Conservation (phyloP, 768 basidiomycete species). For the Dioszegia aurantiaca region DNA sequence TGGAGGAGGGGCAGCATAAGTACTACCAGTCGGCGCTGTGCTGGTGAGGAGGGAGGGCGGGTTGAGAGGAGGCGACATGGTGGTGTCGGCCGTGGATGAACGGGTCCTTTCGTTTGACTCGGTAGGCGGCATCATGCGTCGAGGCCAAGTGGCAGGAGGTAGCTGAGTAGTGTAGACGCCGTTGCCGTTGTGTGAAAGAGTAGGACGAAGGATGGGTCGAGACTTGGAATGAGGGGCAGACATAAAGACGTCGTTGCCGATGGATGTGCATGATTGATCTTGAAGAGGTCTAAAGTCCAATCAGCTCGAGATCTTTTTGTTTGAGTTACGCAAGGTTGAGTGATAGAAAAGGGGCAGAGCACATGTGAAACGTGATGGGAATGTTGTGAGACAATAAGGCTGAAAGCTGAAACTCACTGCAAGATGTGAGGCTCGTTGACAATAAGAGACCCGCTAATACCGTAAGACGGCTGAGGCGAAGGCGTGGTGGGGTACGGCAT, state of each 20-base stretch:
- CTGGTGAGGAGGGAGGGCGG: slow-evolving; percentile 9
- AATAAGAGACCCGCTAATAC: slow-evolving; percentile 34
- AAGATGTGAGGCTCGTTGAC: slow-evolving; percentile 24
- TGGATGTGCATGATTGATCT: slow-evolving; percentile 15
- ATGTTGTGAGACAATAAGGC: slow-evolving; percentile 1
- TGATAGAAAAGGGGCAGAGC: slow-evolving; percentile 1
- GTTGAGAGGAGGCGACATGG: slow-evolving; percentile 4
- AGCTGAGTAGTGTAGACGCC: slow-evolving; percentile 2
- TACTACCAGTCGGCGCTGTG: slow-evolving; percentile 5
- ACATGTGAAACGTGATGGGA: background rate
- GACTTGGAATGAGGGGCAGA: slow-evolving; percentile 14
- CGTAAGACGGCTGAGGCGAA: slow-evolving; percentile 33
- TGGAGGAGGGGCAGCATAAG: slow-evolving; percentile 11
- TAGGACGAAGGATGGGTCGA: slow-evolving; percentile 26
- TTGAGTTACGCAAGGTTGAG: too few species aligned
- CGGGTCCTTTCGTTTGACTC: slow-evolving; percentile 12
- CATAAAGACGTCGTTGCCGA: slow-evolving; percentile 26
- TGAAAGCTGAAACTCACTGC: slow-evolving; percentile 24
- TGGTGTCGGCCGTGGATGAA: background rate
- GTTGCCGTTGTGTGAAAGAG: slow-evolving; percentile 24
- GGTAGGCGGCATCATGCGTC: slow-evolving; percentile 12
- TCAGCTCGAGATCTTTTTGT: slow-evolving; percentile 1
- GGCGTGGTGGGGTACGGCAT: slow-evolving; percentile 37
- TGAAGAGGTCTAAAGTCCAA: background rate
- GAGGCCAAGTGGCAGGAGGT: slow-evolving; percentile 10